Base-by-base conservation (phyloP, 129 eudicot genomes). In the Glebionis coronaria region DNA sequence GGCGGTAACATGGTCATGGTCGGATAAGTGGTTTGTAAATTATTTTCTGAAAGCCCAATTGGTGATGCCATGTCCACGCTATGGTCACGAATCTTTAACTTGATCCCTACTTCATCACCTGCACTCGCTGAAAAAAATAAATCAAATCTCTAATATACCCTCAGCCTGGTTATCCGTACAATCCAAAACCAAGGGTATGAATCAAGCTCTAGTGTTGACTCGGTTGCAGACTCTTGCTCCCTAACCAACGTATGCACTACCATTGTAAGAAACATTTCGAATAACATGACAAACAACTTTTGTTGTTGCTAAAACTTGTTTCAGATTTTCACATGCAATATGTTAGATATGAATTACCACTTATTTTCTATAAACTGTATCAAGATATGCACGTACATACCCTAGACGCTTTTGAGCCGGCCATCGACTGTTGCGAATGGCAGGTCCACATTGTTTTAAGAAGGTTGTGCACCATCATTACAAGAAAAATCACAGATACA, bases 71-170 rank as follows among this genome's bases (percentile, higher is more conserved):
- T 42, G 70, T 72, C 78, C 23, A 80, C 73, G 9, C 76, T 82
- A 50, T 44, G 80, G 42, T 68, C 85, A 9, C 59, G 72, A 66
- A 83, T 84, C 78, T 23, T 52, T 27, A 90, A 75, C 65, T 75
- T 85, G 69, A 87, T 83, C 60, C 91, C 97, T n/a, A 71, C 95
- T 47, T 79, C 87, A 28, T 74, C 64, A 19, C 83, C 95, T 90
- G 79, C 63, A 11, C 56, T 35, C 60, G 21, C 49, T 35, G 31
- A 61, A 11, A 14, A 50, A 19, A 46, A 50, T 35, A 61, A n/a
- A 56, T 0, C 29, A 51, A 56, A 56, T 31, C 31, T 7, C 56
- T 19, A 69, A 50, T 57, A 47, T n/a, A 61, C 47, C 50, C 55
- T 59, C 53, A 27, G 3, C 28, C 12, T 56, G 28, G 42, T 35